phyloP scores from a whole-genome alignment of 352 stramenopile species.

The Phytophthora litchii region DNA sequence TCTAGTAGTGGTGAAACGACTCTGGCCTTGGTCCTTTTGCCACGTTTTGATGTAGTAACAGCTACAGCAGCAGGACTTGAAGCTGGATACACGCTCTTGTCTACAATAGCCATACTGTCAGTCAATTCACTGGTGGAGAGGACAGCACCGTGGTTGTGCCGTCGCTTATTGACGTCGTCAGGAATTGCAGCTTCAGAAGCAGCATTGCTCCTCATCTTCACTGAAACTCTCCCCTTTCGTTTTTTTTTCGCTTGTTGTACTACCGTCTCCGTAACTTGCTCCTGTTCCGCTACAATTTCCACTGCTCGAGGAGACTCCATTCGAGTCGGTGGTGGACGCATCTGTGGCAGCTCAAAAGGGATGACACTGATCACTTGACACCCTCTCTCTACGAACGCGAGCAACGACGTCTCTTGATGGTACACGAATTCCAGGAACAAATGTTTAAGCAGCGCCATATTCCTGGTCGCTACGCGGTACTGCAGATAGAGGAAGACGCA shows the following conservation, averaged over 20 bases:
- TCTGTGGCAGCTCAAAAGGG: constrained; percentile 29
- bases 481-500: constrained; percentile 53
- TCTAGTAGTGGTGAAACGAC: not conserved
- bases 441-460: constrained; percentile 44
- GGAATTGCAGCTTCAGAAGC: not conserved
- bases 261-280: not conserved
- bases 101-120: not conserved
- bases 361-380: constrained; percentile 46
- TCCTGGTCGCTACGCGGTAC: constrained; percentile 42
- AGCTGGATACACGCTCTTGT: not conserved
- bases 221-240: not conserved
- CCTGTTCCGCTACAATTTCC: not conserved
- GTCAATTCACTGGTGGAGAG: not conserved
- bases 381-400: constrained; percentile 34
- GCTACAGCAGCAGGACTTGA: not conserved
- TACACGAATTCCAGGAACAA: constrained; percentile 46
- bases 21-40: not conserved
- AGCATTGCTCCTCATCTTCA: not conserved
- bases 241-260: not conserved
- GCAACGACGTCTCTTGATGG: constrained; percentile 29
- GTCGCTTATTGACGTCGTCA: not conserved
- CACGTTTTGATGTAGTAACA: not conserved
- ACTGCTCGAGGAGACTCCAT: not conserved
- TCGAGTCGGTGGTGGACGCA: not conserved
- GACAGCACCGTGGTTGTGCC: not conserved